Evolutionary conservation across 495 filamentous ascomycete genomes (phyloP), one percentile per base, ranked within the genome.

Genomic region (Chaetomium tenue): DNA sequence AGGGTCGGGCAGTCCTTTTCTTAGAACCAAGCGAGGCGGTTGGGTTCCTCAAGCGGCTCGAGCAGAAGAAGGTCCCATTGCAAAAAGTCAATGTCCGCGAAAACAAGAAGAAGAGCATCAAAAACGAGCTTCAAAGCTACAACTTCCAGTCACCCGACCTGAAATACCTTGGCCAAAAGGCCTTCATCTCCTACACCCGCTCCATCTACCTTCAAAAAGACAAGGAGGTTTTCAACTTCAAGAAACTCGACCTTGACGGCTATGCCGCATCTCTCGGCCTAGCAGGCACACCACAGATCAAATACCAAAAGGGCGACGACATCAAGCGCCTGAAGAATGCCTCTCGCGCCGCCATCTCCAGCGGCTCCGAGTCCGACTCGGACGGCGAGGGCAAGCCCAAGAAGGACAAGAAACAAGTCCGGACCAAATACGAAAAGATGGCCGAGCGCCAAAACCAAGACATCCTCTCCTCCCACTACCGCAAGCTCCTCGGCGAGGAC

Each of bases 351-450:
- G 79, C 77, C 16, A 67, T 85, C 0, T 85, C 82, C 16, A 81
- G 80, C 37, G 85, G 84, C 37, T 78, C 77, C 6, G 79, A 81
- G 16, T 70, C 70, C 30, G 78, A 81, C 8, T 66, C 57, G 25
- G 72, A 73, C 54, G 83, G 80, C 16, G 83, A 82, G n/a, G 79
- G 78, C 2, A 83, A 82, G 60, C 81, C 80, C 67, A 89, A 86
- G 72, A 86, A 89, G 76, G 71, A 79, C 18, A 86, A 89, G 75
- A 71, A 79, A 13, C 78, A 81, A 47, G 90, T 93, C 7, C 83
- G 91, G 51, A 98, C 94, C 25, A 97, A 94, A 75, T 93, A 93
- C 72, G 91, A 98, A 71, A 91, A 92, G 63, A 97, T 97, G 92
- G 95, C 97, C 69, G 93, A 97, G 78, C 81, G 94, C 65, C 88